Evolutionary conservation across 2,329 filamentous ascomycete genomes (phyloP), one percentile per base, ranked within the genome.

Genomic region (Helotiales sp.): DNA sequence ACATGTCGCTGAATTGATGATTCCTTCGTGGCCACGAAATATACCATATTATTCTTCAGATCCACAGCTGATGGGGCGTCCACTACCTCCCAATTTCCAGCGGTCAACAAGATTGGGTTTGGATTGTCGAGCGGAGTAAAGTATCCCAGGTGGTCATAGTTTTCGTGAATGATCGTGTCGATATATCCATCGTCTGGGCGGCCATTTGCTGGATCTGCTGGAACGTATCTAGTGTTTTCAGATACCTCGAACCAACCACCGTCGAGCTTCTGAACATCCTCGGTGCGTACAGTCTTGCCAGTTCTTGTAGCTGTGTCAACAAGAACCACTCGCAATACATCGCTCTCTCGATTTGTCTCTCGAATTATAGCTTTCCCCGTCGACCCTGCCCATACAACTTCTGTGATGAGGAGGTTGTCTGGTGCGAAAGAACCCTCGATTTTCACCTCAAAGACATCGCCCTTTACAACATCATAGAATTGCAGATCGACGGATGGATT

Each of bases 161-260:
- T 88, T 19, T 96, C 83, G 69, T 96, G 81, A 55, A 98, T 89
- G 58, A 98, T 79, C 0, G 89, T 92, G 73, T 99, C 95, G 61
- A 99, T 87, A 69, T 99, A 99, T 22, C 95, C 95, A 72, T 97
- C 92, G 5, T 93, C 75, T 1, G 83, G 79, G 22, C 93, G 86
- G 13, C 90, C 90, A 61, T 90, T 91, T 10, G 76, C 73, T 22
- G 89, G 82, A 71, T 97, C 91, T 3, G 91, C 90, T 1, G 95
- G 95, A 57, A 99, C 87, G 70, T 89, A 98, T 13, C 79, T 86
- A 3, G 93, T 96, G 40, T 88, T 84, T 67, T 96, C 88, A 1
- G 91, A 91, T 40, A 96, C 91, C 75, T 99, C 95, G 67, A 97
- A 93, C 95, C 95, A 99, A 31, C 95, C 96, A 22, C 93, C 93